Conservation (phyloP, 371 early-diverging fungal genomes). For the Apophysomyces elegans region DNA sequence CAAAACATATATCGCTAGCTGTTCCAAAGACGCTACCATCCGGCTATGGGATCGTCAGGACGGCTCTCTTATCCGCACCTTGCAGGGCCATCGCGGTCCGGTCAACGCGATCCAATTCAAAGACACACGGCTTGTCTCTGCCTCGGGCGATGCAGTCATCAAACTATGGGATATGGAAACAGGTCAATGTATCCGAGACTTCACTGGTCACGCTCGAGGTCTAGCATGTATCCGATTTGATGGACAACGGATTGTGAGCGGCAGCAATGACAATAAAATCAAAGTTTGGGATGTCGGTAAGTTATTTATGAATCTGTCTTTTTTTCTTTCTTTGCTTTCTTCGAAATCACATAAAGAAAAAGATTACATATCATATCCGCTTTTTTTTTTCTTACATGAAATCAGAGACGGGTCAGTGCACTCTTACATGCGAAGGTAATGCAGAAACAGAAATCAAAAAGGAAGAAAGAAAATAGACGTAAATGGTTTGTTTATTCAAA, state of each 20-base stretch:
- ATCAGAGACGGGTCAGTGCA: conserved; percentile 71
- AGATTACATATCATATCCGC: neutral
- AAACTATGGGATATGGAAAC: conserved; percentile 86
- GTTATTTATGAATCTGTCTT: neutral
- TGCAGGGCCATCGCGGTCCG: conserved; percentile 84
- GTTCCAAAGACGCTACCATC: conserved; percentile 93
- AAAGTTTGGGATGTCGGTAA: conserved; percentile 87
- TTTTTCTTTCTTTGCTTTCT: neutral
- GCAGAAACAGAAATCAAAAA: neutral
- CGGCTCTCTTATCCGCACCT: conserved; percentile 56
- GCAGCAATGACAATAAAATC: conserved; percentile 93
- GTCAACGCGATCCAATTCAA: conserved; percentile 87
- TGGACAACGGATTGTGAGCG: conserved; percentile 85
- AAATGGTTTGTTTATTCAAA: too few relatives aligned
- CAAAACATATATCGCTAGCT: conserved; percentile 73
- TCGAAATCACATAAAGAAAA: neutral
- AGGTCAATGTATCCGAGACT: conserved; percentile 66
- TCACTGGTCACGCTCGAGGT: conserved; percentile 79
- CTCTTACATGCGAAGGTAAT: conserved; percentile 53
- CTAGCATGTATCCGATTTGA: conserved; percentile 94
- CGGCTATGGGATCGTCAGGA: conserved; percentile 77
- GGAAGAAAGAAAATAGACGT: neutral
- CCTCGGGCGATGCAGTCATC: conserved; percentile 85
- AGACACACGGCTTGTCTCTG: conserved; percentile 75
- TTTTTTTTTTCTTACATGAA: neutral